phyloP scores from a whole-genome alignment of 2,329 filamentous ascomycete species.

The Cryphonectria nitschkei region DNA sequence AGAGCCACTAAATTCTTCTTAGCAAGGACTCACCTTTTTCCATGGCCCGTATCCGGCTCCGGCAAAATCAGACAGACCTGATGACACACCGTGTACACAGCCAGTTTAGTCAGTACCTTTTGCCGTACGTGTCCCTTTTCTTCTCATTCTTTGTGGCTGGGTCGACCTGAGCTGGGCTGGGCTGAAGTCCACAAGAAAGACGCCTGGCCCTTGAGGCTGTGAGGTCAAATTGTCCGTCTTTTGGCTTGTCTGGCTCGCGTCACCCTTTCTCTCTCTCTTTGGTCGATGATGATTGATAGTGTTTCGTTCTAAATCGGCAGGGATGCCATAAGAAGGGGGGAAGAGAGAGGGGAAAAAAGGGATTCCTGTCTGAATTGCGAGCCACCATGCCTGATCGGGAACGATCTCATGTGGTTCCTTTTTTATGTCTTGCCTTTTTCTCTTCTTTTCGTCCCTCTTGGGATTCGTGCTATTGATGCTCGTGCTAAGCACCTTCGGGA shows the following conservation, averaged over 20 bases:
- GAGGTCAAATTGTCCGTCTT: background rate
- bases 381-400: constrained; percentile 7
- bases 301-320: constrained; percentile 5
- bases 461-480: background rate
- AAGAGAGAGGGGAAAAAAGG: background rate
- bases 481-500: background rate
- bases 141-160: background rate
- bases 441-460: no score
- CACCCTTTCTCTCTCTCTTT: constrained; percentile 5
- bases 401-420: background rate
- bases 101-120: background rate
- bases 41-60: constrained; percentile 10
- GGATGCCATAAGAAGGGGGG: background rate
- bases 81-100: background rate
- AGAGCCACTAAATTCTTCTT: background rate
- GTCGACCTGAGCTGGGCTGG: background rate
- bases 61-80: background rate
- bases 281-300: background rate
- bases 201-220: constrained; percentile 7
- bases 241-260: background rate
- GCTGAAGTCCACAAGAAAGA: background rate
- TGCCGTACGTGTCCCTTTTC: background rate
- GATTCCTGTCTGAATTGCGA: background rate
- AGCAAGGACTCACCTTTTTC: background rate
- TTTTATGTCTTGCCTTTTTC: background rate